Conservation (phyloP, 139 green algal species). For the Chlorella vulgaris region DNA sequence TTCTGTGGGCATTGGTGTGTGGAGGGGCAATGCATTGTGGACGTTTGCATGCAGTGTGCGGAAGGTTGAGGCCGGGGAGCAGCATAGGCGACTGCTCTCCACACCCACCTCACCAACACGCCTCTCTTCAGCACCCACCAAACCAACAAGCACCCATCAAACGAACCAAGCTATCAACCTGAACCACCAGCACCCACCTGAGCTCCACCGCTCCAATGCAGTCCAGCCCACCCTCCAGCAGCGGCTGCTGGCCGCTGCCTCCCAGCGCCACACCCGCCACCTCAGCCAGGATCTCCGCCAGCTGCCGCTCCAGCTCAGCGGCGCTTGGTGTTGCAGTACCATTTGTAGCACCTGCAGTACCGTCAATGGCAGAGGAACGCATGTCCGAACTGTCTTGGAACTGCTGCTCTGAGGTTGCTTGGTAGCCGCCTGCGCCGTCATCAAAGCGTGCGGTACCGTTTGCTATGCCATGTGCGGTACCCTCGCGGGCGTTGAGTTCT, state of each 20-base stretch:
- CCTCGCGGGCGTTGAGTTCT: background rate
- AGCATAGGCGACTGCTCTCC: background rate
- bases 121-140: too few species aligned
- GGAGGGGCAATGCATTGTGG: background rate
- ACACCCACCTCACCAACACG: too few species aligned
- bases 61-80: background rate
- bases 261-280: background rate
- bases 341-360: background rate
- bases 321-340: background rate
- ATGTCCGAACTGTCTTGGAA: too few species aligned
- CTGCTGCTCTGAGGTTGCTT: too few species aligned
- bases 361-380: background rate
- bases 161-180: too few species aligned
- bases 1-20: slow-evolving; percentile 14
- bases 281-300: background rate
- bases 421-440: background rate
- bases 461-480: background rate
- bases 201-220: slow-evolving; percentile 82
- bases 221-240: slow-evolving; percentile 60
- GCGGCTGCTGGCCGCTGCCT: slow-evolving; percentile 1
- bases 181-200: too few species aligned
- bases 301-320: background rate
- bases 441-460: background rate
- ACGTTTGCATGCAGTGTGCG: background rate
- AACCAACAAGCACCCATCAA: too few species aligned